Evolutionary conservation across 768 basidiomycete genomes (phyloP), one percentile per base, ranked within the genome.

Genomic region (Rhodocollybia butyracea): DNA sequence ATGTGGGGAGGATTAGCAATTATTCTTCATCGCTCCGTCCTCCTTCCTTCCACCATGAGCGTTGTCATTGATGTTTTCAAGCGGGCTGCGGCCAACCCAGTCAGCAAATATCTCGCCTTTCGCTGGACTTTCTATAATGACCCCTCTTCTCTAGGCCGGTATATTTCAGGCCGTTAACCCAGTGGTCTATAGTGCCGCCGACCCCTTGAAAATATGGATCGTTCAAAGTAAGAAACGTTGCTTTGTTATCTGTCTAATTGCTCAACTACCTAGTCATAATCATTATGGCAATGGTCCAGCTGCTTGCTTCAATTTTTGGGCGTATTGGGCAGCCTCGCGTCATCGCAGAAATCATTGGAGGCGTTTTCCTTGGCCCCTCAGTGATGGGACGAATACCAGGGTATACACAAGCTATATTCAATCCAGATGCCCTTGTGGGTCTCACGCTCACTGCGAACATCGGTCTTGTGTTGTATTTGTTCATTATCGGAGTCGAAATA

Each of bases 291-390:
- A 84, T 94, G 78, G 84, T 85, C 34, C 90, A 94, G 64, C 56
- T 88, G 5, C 82, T 98, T 10, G 77, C 83, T 0, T 68, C 89
- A 19, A 55, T 81, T 48, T 76, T 97, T 21, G 68, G 74, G 7
- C 84, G 78, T 54, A 83, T 96, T 32, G 84, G 83, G 31, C 95
- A 98, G 64, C 96, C 96, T 2, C 78, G 86, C n/a, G 95, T 98
- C 57, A 93, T 97, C 51, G 85, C 94, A 39, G 95, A 98, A 68
- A 88, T 97, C 57, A 82, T 98, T 54, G 92, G 87, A 0, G 96
- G 96, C 21, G 85, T 98, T 60, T 63, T 98, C 21, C 79, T 98
- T 11, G 94, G 94, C 39, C 84, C 84, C 1, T 77, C 82, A 0
- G 81, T 89, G 10, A 83, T 91, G 80, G 91, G 91, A 2, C 83